These are phyloP conservation scores for Mycena citricolor DNA, from an alignment of 1,284 basidiomycete genomes.

Conservation along the genomic window DNA sequence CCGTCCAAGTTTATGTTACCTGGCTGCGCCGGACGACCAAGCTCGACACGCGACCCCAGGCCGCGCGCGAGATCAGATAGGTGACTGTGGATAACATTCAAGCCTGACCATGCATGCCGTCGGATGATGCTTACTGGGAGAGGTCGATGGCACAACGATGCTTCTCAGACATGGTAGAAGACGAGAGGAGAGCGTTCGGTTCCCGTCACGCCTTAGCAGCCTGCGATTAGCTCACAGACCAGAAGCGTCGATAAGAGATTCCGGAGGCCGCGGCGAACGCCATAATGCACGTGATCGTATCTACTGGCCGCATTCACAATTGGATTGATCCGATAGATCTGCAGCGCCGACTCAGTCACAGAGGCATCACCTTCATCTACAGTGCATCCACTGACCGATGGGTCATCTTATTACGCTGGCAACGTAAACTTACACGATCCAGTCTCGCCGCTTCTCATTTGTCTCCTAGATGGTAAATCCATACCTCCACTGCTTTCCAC, in stretches of 20 bases:
- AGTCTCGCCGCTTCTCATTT: constrained; percentile 7
- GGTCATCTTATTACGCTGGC: constrained; percentile 82
- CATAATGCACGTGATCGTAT: background rate
- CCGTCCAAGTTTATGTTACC: constrained; percentile 19
- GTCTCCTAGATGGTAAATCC: constrained; percentile 23
- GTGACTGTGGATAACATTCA: no score
- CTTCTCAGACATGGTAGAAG: constrained; percentile 17
- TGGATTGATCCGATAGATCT: no score
- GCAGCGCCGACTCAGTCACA: no score
- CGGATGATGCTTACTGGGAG: constrained; percentile 18
- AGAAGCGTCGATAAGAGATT: background rate
- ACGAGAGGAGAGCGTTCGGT: no score
- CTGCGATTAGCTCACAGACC: background rate
- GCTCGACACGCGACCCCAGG: background rate
- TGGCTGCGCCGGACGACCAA: background rate
- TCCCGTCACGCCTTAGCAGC: background rate
- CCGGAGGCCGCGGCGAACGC: background rate
- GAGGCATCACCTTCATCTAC: background rate
- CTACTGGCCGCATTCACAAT: background rate
- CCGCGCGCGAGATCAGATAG: constrained; percentile 19
- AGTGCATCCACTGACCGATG: constrained; percentile 42
- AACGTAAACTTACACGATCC: constrained; percentile 46
- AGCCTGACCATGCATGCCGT: no score
- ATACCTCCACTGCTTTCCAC: background rate
- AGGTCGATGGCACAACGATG: constrained; percentile 20